Conservation (phyloP, 2,329 filamentous ascomycete genomes). For the Bretziella fagacearum region DNA sequence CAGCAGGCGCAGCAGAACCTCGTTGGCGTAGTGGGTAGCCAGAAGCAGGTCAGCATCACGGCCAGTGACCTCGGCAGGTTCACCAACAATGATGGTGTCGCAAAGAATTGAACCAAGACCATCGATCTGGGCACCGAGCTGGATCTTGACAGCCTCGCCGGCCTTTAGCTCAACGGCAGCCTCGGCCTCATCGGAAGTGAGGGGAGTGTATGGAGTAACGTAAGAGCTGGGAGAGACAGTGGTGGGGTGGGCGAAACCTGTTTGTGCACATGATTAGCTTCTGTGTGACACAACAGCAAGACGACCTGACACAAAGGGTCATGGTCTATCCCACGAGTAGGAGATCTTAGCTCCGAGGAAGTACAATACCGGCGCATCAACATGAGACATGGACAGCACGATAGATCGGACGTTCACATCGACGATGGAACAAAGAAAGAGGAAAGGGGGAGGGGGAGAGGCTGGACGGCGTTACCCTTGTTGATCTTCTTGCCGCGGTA, state of each 20-base stretch:
- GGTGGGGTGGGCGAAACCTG: constrained; percentile 81
- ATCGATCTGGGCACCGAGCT: constrained; percentile 97
- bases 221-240: constrained; percentile 88
- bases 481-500: constrained; percentile 95
- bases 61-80: constrained; percentile 50
- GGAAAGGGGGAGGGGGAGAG: background rate
- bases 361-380: background rate
- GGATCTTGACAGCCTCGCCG: constrained; percentile 86
- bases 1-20: constrained; percentile 81
- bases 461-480: constrained; percentile 47
- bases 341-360: background rate
- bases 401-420: background rate
- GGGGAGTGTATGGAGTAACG: constrained; percentile 90
- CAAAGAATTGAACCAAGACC: constrained; percentile 94
- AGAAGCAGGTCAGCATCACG: constrained; percentile 74
- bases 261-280: background rate
- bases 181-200: constrained; percentile 74
- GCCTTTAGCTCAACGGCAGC: constrained; percentile 63
- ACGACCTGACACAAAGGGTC: background rate
- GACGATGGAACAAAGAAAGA: background rate
- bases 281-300: background rate
- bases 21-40: constrained; percentile 88
- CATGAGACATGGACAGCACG: background rate
- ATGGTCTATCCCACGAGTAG: background rate
- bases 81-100: constrained; percentile 66